Evolutionary conservation across 2,329 filamentous ascomycete genomes (phyloP).

Genomic region (Grosmannia huntii): DNA sequence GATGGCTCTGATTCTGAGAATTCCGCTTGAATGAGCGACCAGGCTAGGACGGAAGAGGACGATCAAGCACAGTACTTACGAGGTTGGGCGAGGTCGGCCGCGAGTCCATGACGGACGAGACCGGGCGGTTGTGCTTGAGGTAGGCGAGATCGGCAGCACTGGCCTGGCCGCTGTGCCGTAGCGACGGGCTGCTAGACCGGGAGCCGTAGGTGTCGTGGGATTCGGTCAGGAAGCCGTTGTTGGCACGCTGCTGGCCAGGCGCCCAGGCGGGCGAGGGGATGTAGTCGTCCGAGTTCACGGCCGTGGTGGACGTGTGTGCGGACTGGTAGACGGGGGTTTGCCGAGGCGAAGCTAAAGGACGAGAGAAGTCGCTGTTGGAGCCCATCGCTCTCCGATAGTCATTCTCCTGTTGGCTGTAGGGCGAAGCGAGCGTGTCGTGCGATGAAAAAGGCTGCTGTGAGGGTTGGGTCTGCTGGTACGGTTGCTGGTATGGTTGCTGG

Average conservation of each 20-base stretch:
- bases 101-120: constrained; percentile 7
- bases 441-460: not conserved
- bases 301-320: constrained; percentile 9
- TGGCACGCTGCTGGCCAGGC: not conserved
- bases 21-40: not conserved
- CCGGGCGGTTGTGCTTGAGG: constrained; percentile 7
- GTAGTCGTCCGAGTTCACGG: constrained; percentile 9
- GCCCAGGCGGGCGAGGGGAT: constrained; percentile 6
- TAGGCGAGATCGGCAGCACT: constrained; percentile 10
- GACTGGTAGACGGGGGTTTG: constrained; percentile 10
- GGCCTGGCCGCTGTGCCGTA: constrained; percentile 10
- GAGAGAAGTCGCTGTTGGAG: constrained; percentile 1
- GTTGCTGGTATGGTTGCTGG: not conserved
- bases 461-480: constrained; percentile 1
- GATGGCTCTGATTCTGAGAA: constrained; percentile 28
- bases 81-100: constrained; percentile 5
- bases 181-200: constrained; percentile 9
- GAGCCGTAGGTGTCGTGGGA: constrained; percentile 6
- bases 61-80: not conserved
- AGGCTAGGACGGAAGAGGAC: not conserved
- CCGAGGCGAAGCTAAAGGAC: constrained; percentile 4
- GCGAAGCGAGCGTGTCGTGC: not conserved
- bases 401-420: constrained; percentile 2
- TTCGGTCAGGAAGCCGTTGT: constrained; percentile 10
- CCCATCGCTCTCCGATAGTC: not conserved